Conservation (phyloP, 2,329 filamentous ascomycete genomes). For the Stagonosporopsis rhizophila region DNA sequence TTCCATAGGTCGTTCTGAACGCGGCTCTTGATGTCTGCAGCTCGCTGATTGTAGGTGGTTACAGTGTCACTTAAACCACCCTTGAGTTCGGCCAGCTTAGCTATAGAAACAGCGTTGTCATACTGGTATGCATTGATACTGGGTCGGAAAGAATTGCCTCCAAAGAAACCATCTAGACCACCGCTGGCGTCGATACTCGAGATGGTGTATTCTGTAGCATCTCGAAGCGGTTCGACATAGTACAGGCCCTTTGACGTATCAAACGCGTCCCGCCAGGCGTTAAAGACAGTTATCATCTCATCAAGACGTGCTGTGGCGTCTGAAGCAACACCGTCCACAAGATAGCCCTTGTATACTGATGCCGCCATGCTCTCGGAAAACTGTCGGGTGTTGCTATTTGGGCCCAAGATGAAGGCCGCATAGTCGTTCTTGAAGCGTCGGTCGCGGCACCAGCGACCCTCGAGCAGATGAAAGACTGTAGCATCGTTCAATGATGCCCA, state of each 20-base stretch:
- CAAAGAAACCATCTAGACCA: constrained; percentile 52
- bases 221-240: constrained; percentile 53
- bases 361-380: constrained; percentile 55
- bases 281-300: constrained; percentile 49
- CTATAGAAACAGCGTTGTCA: constrained; percentile 54
- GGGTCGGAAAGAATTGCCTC: constrained; percentile 53
- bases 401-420: constrained; percentile 51
- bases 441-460: constrained; percentile 56
- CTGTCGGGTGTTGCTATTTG: constrained; percentile 51
- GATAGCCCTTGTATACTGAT: constrained; percentile 50
- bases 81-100: constrained; percentile 48
- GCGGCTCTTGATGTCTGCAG: constrained; percentile 45
- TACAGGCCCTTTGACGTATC: constrained; percentile 52
- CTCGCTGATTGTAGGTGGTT: constrained; percentile 30
- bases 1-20: constrained; percentile 55
- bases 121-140: constrained; percentile 56
- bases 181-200: constrained; percentile 53
- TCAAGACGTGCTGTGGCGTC: constrained; percentile 44
- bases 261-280: constrained; percentile 50
- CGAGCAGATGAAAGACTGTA: constrained; percentile 54
- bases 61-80: constrained; percentile 24
- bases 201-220: constrained; percentile 57
- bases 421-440: constrained; percentile 55
- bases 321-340: constrained; percentile 52
- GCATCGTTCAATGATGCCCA: constrained; percentile 56